Percentiles rank a stretch among this genome's conserved stretches.
Evolutionary conservation across 768 basidiomycete genomes (phyloP).

Genomic region (Glaciozyma antarctica): DNA sequence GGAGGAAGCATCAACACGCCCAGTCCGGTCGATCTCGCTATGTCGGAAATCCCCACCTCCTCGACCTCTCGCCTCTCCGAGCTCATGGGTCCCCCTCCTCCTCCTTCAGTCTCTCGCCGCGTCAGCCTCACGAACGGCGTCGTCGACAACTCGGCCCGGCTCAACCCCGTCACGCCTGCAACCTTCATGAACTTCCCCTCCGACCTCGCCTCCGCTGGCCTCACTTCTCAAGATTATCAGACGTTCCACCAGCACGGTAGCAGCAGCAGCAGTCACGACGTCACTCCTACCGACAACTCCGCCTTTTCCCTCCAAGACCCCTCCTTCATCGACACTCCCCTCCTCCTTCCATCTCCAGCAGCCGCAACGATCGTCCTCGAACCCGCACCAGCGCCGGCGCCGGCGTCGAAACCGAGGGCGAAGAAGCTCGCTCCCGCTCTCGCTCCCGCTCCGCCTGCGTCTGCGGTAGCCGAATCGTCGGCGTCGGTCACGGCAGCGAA

Average conservation of each 20-base stretch:
- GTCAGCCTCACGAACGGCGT: neutral
- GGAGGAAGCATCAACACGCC: constrained; percentile 22
- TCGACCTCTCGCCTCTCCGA: constrained; percentile 9
- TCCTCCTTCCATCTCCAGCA: neutral
- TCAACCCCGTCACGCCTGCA: constrained; percentile 71
- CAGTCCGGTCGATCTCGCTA: constrained; percentile 24
- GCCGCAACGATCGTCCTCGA: neutral
- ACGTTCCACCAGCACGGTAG: no score
- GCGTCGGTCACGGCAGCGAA: constrained; percentile 12
- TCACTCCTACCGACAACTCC: neutral
- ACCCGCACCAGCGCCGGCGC: constrained; percentile 16
- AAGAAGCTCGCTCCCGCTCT: neutral
- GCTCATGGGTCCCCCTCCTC: constrained; percentile 28
- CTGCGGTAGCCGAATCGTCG: neutral
- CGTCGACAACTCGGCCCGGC: neutral
- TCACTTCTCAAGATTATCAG: neutral
- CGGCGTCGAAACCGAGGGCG: constrained; percentile 11
- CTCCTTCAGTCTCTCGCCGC: constrained; percentile 2
- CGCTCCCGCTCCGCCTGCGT: neutral
- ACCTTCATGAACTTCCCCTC: constrained; percentile 64
- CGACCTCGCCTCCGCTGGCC: neutral
- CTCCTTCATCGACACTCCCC: neutral
- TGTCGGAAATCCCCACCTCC: neutral
- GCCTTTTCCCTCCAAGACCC: neutral
- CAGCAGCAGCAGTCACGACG: neutral